Base-by-base conservation (phyloP, 176 grass and related monocot genomes). In the Eragrostis curvula region DNA sequence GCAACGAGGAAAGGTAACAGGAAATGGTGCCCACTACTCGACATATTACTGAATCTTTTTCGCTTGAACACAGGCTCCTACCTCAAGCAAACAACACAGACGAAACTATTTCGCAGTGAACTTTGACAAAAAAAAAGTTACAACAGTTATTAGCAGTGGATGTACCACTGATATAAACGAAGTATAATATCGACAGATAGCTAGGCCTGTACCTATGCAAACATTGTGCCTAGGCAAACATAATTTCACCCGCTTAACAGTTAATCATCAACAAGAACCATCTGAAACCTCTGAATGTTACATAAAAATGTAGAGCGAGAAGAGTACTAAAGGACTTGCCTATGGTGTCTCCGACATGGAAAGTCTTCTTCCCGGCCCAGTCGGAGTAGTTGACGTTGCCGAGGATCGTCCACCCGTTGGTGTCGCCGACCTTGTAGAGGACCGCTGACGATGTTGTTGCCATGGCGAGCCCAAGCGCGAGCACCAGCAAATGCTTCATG, bases 321-420 rank as follows among this genome's bases (percentile, higher is more conserved):
- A 55, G 24, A 41, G 43, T 16, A 18, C 13, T 16, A 0, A 8
- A 55, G 6, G 73, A 84, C 94, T 97, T 88, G 76, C 94, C 72
- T 42, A 97, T 84, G 77, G 40, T 60, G 59, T 97, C 94, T 29
- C 91, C 94, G 23, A 84, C 41, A 52, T 29, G 14, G 80, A 97
- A 90, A 6, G 12, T 82, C 66, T 92, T 82, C 17, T 81, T 83
- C 41, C 45, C 24, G 61, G 85, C 82, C 94, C 94, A 97, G 58
- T 83, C 84, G 43, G 81, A 70, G 79, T 97, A 97, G 66, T 94
- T 91, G 42, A 88, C 21, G 77, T 87, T 94, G 84, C 87, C 89
- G 10, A 89, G 66, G 72, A 94, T 91, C 3, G 94, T 97, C 94
- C 94, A 97, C 69, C 94, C 94, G 10, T 84, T 74, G 58, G 46